Conservation (phyloP, 2,329 filamentous ascomycete species). For the Trichophyton schoenleinii region DNA sequence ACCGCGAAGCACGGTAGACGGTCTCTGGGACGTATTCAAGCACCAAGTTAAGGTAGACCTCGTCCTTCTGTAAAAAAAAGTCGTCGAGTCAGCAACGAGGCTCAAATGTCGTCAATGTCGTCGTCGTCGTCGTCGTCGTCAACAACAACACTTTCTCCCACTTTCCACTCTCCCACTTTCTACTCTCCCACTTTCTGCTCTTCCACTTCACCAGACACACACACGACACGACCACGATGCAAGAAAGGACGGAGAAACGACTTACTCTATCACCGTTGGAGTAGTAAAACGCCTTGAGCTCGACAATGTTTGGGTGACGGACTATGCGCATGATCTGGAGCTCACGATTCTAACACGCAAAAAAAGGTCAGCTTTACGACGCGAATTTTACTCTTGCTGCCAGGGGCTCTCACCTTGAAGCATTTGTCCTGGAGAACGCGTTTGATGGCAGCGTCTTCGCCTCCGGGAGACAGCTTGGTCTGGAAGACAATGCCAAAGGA, state of each 20-base stretch:
- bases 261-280: conserved; percentile 93
- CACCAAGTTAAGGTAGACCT: conserved; percentile 96
- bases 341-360: conserved; percentile 67
- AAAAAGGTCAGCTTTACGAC: conserved; percentile 13
- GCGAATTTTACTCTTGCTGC: not conserved
- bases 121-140: not conserved
- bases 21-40: conserved; percentile 98
- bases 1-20: conserved; percentile 91
- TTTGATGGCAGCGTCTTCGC: conserved; percentile 98
- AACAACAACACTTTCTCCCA: not conserved
- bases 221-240: not conserved
- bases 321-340: conserved; percentile 99
- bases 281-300: conserved; percentile 98
- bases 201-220: not conserved
- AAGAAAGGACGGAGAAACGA: conserved; percentile 14
- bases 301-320: conserved; percentile 95
- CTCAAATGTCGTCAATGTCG: too few species aligned
- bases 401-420: conserved; percentile 63
- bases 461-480: conserved; percentile 94
- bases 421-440: conserved; percentile 97
- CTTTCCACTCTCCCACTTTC: not conserved
- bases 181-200: not conserved
- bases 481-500: conserved; percentile 98
- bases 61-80: conserved; percentile 58
- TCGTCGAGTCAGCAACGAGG: not conserved